phyloP scores from a whole-genome alignment of 306 rosid species.

The Aeschynomene evenia region DNA sequence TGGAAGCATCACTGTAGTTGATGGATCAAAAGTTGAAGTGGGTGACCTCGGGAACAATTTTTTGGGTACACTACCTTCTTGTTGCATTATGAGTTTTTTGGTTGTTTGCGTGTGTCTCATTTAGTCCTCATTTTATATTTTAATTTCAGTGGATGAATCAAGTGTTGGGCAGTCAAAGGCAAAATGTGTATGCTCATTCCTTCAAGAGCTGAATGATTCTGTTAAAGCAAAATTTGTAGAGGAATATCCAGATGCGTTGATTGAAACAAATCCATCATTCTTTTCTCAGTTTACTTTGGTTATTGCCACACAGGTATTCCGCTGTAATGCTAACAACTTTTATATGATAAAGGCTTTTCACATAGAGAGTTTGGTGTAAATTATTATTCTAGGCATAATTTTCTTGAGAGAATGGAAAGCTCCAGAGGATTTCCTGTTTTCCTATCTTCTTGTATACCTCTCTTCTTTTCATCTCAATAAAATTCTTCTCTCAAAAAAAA shows the following conservation, averaged over 20 bases:
- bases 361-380: not conserved
- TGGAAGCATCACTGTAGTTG: conserved; percentile 95
- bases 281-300: conserved; percentile 93
- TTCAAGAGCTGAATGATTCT: conserved; percentile 95
- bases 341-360: not conserved
- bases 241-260: conserved; percentile 77
- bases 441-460: no score
- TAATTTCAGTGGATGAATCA: conserved; percentile 69
- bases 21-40: conserved; percentile 84
- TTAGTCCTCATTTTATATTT: conserved; percentile 15
- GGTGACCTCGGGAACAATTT: conserved; percentile 98
- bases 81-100: not conserved
- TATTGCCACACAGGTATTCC: conserved; percentile 84
- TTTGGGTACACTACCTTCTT: conserved; percentile 55
- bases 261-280: conserved; percentile 81
- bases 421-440: no score
- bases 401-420: no score
- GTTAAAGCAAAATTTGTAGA: conserved; percentile 94
- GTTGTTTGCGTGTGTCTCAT: not conserved
- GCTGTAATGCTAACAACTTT: conserved; percentile 17
- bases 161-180: conserved; percentile 92
- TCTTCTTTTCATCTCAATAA: not conserved
- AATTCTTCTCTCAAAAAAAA: not conserved
- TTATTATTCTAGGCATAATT: not conserved
- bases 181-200: conserved; percentile 87